Evolutionary conservation across 2,329 filamentous ascomycete genomes (phyloP).

Genomic region (Aspergillus versicolor): DNA sequence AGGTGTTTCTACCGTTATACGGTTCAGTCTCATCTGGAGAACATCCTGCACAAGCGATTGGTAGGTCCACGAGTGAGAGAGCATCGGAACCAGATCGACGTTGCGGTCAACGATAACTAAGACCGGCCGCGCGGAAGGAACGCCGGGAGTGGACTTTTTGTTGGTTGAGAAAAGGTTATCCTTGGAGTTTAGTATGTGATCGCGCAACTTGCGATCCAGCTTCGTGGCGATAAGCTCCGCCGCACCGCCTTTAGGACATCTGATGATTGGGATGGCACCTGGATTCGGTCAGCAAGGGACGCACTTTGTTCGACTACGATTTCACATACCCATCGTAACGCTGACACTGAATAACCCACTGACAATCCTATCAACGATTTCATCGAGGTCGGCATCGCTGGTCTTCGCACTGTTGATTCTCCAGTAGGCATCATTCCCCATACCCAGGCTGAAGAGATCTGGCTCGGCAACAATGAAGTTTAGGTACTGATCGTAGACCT

Average conservation of each 20-base stretch:
- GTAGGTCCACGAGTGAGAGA: conserved; percentile 94
- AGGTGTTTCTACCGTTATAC: conserved; percentile 86
- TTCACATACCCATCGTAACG: conserved; percentile 82
- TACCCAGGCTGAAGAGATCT: conserved; percentile 89
- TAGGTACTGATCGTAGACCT: conserved; percentile 93
- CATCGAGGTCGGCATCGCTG: conserved; percentile 84
- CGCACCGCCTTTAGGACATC: conserved; percentile 87
- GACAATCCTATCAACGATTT: conserved; percentile 85
- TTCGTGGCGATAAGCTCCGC: conserved; percentile 94
- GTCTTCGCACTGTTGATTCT: conserved; percentile 93
- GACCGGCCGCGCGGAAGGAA: conserved; percentile 76
- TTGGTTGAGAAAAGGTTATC: conserved; percentile 85
- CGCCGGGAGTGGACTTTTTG: conserved; percentile 61
- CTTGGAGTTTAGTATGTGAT: conserved; percentile 96
- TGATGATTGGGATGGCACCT: conserved; percentile 92
- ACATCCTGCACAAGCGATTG: conserved; percentile 83
- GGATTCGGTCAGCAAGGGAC: conserved; percentile 11
- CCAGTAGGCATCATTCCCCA: conserved; percentile 93
- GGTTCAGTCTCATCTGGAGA: conserved; percentile 78
- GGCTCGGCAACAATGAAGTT: conserved; percentile 97
- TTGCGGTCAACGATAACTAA: conserved; percentile 93
- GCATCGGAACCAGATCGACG: conserved; percentile 92
- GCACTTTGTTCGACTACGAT: neutral
- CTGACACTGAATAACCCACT: conserved; percentile 96
- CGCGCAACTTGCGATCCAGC: conserved; percentile 89